phyloP scores from a whole-genome alignment of 148 eudicot genomes.

The Salicornia ramosissima region DNA sequence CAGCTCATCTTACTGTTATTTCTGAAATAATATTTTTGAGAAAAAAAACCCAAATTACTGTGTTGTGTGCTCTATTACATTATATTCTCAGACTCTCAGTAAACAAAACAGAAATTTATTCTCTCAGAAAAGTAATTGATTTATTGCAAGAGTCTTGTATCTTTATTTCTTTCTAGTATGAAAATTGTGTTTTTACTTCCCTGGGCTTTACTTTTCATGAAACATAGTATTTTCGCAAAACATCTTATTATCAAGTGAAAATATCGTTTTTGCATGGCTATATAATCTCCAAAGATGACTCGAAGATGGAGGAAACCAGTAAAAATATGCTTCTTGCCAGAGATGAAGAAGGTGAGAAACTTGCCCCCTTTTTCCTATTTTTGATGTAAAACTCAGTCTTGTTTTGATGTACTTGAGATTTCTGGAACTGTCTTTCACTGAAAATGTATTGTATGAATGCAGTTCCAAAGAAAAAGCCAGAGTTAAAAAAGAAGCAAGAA shows the following conservation, averaged over 20 bases:
- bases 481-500: slow-evolving; percentile 2
- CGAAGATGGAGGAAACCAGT: neutral
- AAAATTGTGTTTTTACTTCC: neutral
- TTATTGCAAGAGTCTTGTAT: neutral
- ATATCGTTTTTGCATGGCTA: neutral
- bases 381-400: neutral
- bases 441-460: neutral
- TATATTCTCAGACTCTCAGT: neutral
- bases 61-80: neutral
- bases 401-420: neutral
- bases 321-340: slow-evolving; percentile 7
- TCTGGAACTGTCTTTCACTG: slow-evolving; percentile 6
- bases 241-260: neutral
- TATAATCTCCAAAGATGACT: neutral
- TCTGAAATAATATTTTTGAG: neutral
- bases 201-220: neutral
- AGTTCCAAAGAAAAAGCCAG: neutral
- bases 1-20: neutral
- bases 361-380: neutral
- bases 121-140: neutral
- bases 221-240: neutral
- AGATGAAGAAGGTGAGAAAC: neutral
- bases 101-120: neutral
- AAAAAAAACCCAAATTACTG: neutral
- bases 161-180: neutral